Evolutionary conservation across 169 alveolate species (phyloP), one percentile per base, ranked within the genome.

Genomic region (Theileria luwenshuni): DNA sequence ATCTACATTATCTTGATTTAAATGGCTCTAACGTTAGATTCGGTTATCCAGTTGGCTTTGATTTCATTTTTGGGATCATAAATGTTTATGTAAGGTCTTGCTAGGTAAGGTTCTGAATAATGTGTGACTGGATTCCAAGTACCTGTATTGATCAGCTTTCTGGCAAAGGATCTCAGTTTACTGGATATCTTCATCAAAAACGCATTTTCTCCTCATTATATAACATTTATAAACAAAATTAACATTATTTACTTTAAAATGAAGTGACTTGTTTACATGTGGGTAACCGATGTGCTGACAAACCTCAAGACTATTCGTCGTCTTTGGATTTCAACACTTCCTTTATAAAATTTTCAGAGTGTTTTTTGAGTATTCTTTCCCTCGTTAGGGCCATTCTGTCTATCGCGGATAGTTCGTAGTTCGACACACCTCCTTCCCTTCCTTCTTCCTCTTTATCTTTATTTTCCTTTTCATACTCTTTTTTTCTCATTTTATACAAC

Each of bases 61-160:
- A 77, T 56, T 15, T 33, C 75, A 33, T 45, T 67, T 42, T 48
- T 68, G 10, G 87, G 86, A 63, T 74, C 76, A 32, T 77, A 77
- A 30, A 85, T 77, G 69, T 90, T 83, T 25, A 90, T 85, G 63
- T 74, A 90, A 7, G 94, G 94, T 35, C 90, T 64, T 15, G 94
- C 94, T 76, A 90, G 48, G 54, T 77, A 90, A 10, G 94, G 94
- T 42, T 19, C 84, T 72, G 47, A 0, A 1, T 12, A 12, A 38
- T 12, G 13, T 23, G 25, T 32, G 15, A 15, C 41, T 0, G 27
- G 13, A 2, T 21, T 58, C 19, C 27, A 25, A 32, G 23, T 42
- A 32, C 47, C 62, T 5, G 48, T 56, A 8, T 41, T 25, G 17
- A 23, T 19, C 2, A 61, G 41, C 15, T 30, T 21, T 17, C 33